phyloP scores from a whole-genome alignment of 768 basidiomycete genomes.

The Lactifluus hygrophoroides region DNA sequence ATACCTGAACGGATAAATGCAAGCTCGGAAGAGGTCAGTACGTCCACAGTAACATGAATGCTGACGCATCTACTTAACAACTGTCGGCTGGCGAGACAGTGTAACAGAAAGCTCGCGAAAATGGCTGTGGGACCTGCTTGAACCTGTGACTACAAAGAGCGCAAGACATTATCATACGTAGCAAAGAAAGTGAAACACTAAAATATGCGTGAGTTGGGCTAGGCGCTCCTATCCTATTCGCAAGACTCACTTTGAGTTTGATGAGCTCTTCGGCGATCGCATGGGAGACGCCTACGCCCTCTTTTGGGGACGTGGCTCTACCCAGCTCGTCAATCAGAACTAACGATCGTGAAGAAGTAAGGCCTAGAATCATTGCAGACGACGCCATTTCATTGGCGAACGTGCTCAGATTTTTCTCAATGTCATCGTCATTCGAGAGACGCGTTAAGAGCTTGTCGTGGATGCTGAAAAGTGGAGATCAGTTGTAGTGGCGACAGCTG shows the following conservation, averaged over 20 bases:
- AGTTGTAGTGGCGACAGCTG: background rate
- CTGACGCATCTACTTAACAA: constrained; percentile 55
- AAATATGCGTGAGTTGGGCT: background rate
- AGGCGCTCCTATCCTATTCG: background rate
- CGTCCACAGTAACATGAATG: background rate
- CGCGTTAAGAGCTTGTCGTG: constrained; percentile 81
- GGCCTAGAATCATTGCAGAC: constrained; percentile 82
- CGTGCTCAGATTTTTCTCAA: constrained; percentile 85
- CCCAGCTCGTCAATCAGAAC: constrained; percentile 91
- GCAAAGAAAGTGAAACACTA: constrained; percentile 88
- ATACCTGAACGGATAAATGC: constrained; percentile 46
- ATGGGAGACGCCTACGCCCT: constrained; percentile 75
- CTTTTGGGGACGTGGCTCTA: constrained; percentile 79
- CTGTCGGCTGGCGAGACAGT: constrained; percentile 66
- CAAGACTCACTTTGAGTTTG: constrained; percentile 47
- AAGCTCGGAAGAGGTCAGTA: constrained; percentile 38
- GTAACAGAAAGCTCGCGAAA: constrained; percentile 74
- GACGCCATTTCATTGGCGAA: constrained; percentile 95
- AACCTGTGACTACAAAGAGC: background rate
- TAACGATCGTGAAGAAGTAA: constrained; percentile 62
- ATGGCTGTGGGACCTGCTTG: constrained; percentile 38
- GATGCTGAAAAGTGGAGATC: constrained; percentile 35
- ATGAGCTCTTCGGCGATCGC: constrained; percentile 78
- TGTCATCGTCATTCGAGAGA: constrained; percentile 89
- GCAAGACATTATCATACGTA: constrained; percentile 43